Conservation (phyloP, 2,329 filamentous ascomycete species). For the Mariannaea sp. region DNA sequence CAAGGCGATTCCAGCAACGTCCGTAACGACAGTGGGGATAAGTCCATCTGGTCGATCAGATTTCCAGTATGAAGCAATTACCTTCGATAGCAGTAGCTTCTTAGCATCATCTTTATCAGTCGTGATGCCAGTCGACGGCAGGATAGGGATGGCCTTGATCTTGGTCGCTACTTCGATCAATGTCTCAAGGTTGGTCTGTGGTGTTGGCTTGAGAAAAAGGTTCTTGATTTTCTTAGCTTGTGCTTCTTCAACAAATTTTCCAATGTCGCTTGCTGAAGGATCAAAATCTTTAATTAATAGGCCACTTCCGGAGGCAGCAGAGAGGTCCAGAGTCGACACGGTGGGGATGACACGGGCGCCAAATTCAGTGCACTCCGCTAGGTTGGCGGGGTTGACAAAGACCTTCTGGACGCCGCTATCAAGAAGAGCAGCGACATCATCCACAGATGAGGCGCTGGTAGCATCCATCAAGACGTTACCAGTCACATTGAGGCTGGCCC, state of each 20-base stretch:
- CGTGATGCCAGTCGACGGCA: slow-evolving; percentile 73
- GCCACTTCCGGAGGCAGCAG: slow-evolving; percentile 53
- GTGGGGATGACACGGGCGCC: slow-evolving; percentile 61
- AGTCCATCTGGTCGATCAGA: slow-evolving; percentile 84
- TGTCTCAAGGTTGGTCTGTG: slow-evolving; percentile 51
- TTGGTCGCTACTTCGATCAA: slow-evolving; percentile 55
- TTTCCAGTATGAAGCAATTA: slow-evolving; percentile 76
- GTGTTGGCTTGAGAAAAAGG: slow-evolving; percentile 56
- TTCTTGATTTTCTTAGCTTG: slow-evolving; percentile 52
- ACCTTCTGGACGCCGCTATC: slow-evolving; percentile 85
- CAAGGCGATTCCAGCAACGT: slow-evolving; percentile 82
- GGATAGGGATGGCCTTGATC: slow-evolving; percentile 69
- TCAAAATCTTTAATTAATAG: slow-evolving; percentile 60
- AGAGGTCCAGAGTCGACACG: slow-evolving; percentile 53
- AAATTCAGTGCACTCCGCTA: slow-evolving; percentile 62
- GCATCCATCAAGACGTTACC: slow-evolving; percentile 77
- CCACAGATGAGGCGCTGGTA: slow-evolving; percentile 66
- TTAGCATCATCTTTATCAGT: slow-evolving; percentile 65
- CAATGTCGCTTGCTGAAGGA: slow-evolving; percentile 45
- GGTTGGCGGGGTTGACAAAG: slow-evolving; percentile 75
- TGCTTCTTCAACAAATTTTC: slow-evolving; percentile 51
- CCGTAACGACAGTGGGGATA: slow-evolving; percentile 87
- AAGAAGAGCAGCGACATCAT: slow-evolving; percentile 79
- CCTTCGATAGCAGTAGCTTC: slow-evolving; percentile 63
- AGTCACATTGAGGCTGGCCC: slow-evolving; percentile 55